Percentiles rank a stretch among this genome's conserved stretches.
phyloP scores from a whole-genome alignment of 257 asterid genomes.

The Lithospermum erythrorhizon region DNA sequence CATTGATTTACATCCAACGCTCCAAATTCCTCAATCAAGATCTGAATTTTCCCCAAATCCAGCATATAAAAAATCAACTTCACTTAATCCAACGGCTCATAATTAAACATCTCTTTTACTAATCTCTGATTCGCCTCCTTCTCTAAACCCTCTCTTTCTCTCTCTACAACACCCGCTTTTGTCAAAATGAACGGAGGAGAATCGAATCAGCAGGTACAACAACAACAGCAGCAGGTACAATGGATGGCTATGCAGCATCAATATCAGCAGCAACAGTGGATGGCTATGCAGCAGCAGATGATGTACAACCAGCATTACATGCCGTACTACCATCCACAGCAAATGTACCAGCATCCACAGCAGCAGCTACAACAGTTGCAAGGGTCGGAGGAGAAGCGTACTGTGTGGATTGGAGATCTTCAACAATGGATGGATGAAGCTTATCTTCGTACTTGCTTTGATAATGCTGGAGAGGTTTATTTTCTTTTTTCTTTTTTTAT shows the following conservation, averaged over 20 bases:
- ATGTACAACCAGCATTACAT: conserved; percentile 75
- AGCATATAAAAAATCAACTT: too few relatives aligned
- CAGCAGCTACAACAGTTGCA: conserved; percentile 31
- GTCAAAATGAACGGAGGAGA: conserved; percentile 65
- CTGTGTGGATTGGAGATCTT: conserved; percentile 99
- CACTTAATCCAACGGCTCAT: neutral
- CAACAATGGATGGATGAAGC: conserved; percentile 96
- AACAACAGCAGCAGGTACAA: conserved; percentile 86
- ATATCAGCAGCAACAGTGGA: conserved; percentile 39
- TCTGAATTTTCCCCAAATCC: neutral
- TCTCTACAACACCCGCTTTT: conserved; percentile 8
- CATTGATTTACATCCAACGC: neutral
- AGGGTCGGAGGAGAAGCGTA: conserved; percentile 57
- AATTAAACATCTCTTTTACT: neutral
- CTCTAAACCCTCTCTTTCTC: conserved; percentile 10
- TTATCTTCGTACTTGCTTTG: conserved; percentile 72
- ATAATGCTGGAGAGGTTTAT: conserved; percentile 68
- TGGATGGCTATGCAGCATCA: conserved; percentile 99
- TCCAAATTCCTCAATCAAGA: neutral
- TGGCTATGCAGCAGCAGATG: conserved; percentile 83
- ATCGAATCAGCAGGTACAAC: conserved; percentile 53
- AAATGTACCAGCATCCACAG: conserved; percentile 36
- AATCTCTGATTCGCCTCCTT: too few relatives aligned
- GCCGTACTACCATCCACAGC: conserved; percentile 70
- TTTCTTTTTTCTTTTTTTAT: neutral